These are phyloP conservation scores for Acanthamoeba castellanii DNA, from an alignment of 208 protist genomes.

Conservation along the genomic window DNA sequence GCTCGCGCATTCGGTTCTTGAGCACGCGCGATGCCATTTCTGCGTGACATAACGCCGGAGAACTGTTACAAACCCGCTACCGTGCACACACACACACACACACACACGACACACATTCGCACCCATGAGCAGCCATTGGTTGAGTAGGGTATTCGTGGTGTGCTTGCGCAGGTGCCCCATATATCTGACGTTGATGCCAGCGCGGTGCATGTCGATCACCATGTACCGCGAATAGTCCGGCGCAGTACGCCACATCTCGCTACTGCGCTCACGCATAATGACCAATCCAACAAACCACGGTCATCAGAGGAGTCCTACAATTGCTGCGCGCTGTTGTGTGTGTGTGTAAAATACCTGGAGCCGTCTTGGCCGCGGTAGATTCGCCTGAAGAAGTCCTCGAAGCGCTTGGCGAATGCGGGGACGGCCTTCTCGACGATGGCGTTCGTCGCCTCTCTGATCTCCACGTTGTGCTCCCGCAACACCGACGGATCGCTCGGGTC, in stretches of 20 bases:
- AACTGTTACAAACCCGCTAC: too few species aligned
- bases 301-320: too few species aligned
- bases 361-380: neutral
- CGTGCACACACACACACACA: too few species aligned
- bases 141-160: neutral
- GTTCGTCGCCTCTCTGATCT: neutral
- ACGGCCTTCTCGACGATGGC: neutral
- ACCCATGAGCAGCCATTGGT: conserved; percentile 9
- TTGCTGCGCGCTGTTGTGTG: neutral
- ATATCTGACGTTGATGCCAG: neutral
- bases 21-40: conserved; percentile 52
- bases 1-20: conserved; percentile 52
- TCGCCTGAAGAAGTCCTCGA: neutral
- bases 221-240: neutral
- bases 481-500: neutral
- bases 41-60: neutral
- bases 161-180: conserved; percentile 7
- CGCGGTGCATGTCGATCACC: conserved; percentile 9
- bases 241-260: neutral
- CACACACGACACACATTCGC: neutral
- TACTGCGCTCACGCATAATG: neutral
- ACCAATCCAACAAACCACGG: neutral
- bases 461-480: neutral
- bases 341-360: neutral
- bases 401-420: neutral